Evolutionary conservation across 139 green algal genomes (phyloP).

Genomic region (Auxenochlorella protothecoides): DNA sequence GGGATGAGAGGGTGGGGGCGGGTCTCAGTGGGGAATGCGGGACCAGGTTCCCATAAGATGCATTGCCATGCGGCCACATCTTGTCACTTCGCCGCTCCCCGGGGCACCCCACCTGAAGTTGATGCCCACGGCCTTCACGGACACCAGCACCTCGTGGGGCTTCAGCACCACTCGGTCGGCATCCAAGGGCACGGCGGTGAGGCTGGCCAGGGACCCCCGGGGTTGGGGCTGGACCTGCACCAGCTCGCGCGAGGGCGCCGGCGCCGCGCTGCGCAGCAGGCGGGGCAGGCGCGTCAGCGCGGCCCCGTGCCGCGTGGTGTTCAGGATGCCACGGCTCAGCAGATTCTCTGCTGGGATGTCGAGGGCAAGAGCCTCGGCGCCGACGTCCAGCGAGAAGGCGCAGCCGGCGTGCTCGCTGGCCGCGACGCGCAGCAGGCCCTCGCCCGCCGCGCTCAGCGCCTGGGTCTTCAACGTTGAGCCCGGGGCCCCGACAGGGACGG

Average conservation of each 20-base stretch:
- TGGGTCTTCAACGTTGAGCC: no score
- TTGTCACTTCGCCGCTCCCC: no score
- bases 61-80: no score
- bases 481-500: no score
- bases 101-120: constrained; percentile 31
- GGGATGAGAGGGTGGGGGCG: no score
- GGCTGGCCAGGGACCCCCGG: constrained; percentile 46
- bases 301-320: background rate
- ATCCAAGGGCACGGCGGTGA: constrained; percentile 22
- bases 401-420: constrained; percentile 7
- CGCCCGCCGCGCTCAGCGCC: background rate
- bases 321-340: background rate
- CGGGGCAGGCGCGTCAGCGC: no score
- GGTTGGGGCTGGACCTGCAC: constrained; percentile 30
- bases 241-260: constrained; percentile 3
- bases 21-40: no score
- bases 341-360: background rate
- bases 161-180: background rate
- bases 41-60: no score
- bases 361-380: background rate
- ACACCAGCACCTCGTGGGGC: constrained; percentile 25
- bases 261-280: constrained; percentile 1
- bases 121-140: constrained; percentile 39
- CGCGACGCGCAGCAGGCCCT: constrained; percentile 25
- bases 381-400: background rate